These are phyloP conservation scores for Aristolochia fimbriata DNA, from an alignment of 164 flowering plant species.

Conservation along the genomic window DNA sequence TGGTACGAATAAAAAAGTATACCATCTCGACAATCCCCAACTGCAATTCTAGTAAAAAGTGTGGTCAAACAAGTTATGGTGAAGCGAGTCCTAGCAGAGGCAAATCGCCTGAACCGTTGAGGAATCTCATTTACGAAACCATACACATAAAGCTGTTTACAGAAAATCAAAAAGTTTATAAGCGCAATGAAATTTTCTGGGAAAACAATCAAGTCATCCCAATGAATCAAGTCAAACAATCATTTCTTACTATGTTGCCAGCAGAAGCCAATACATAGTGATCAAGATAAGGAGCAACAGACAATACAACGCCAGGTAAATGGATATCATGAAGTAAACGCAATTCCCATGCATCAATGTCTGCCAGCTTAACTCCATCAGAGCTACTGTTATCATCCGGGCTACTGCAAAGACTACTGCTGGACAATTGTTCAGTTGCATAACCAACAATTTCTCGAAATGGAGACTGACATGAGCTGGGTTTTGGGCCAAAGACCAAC, in stretches of 20 bases:
- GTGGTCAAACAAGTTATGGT: slow-evolving; percentile 64
- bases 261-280: slow-evolving; percentile 83
- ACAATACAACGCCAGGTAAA: slow-evolving; percentile 71
- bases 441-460: slow-evolving; percentile 55
- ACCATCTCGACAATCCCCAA: slow-evolving; percentile 99
- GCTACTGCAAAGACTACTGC: slow-evolving; percentile 78
- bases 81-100: slow-evolving; percentile 74
- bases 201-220: too few species aligned
- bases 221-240: not conserved
- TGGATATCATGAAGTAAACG: slow-evolving; percentile 30
- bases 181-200: not conserved
- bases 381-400: slow-evolving; percentile 60
- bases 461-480: slow-evolving; percentile 52
- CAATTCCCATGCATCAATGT: slow-evolving; percentile 68
- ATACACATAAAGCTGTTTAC: slow-evolving; percentile 70
- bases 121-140: slow-evolving; percentile 69
- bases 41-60: slow-evolving; percentile 72
- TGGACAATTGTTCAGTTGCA: slow-evolving; percentile 60
- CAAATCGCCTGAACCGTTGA: slow-evolving; percentile 51
- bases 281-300: slow-evolving; percentile 83
- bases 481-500: slow-evolving; percentile 40
- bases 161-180: slow-evolving; percentile 4
- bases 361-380: slow-evolving; percentile 77
- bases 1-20: slow-evolving; percentile 74
- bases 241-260: slow-evolving; percentile 75